Base-by-base conservation (phyloP, 768 basidiomycete genomes). In the Multifurca ochricompacta region DNA sequence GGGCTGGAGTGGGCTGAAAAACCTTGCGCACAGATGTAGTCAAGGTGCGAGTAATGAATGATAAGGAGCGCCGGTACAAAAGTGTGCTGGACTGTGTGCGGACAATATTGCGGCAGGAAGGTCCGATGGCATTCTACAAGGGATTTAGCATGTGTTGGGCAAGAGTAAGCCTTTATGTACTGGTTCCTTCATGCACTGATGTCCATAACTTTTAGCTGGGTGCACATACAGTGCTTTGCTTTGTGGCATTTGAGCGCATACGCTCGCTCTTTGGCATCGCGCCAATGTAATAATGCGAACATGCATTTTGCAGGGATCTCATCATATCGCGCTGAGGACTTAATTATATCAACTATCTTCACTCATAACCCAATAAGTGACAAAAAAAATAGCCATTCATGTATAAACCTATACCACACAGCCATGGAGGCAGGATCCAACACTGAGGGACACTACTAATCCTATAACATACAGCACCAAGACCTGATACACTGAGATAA, bases 71-170 rank as follows among this genome's bases (percentile, higher is more conserved):
- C 35, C 53, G 64, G 56, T 62, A 59, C 50, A 59, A 59, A 16
- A 66, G 68, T 34, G 65, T 66, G 11, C 21, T 64, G 31, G 66
- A 69, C 58, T 70, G 69, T 45, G 64, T 70, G 18, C 48, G 56
- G 56, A 63, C 51, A 21, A 64, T 71, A 39, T 32, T 69, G 50
- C 46, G 49, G 27, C 52, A 66, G 16, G 70, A 71, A 54, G 69
- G 70, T 1, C 64, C 62, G 9, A 53, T 65, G 47, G 68, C 68
- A 5, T 70, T 71, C 52, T 71, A 60, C 55, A 71, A 71, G 54
- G 70, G 70, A n/a, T 71, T 71, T 48, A 63, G 66, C n/a, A 70
- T 71, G 70, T 71, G 70, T 48, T 71, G 70, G 70, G 69, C 69
- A 10, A 54, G 70, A 42, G 70, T 70, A 49, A 39, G 69, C 64